Base-by-base conservation (phyloP, 768 basidiomycete genomes). In the Auricularia heimuer region DNA sequence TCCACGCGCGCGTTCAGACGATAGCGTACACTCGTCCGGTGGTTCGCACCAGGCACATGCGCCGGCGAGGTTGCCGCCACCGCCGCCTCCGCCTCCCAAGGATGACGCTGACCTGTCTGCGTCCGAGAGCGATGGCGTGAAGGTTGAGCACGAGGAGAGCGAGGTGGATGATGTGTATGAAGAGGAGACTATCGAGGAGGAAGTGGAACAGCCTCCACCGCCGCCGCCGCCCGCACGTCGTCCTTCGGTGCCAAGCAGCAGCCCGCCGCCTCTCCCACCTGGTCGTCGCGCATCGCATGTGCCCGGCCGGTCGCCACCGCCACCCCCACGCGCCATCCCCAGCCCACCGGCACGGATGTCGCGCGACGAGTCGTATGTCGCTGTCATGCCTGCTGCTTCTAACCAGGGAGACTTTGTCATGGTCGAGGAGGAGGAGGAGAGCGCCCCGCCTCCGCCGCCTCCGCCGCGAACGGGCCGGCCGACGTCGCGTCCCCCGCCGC, bases 131-230 rank as follows among this genome's bases (percentile, higher is more conserved):
- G 72, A 77, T 10, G 81, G 78, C 62, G 88, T 89, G 56, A 82
- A 80, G 44, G 83, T 85, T 33, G 89, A 89, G 65, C 83, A 81
- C 4, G 87, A 89, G 70, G 88, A 89, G 69, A 89, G 86, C 67
- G 87, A 89, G 70, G 76, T 84, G 14, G 88, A 90, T 68, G 87
- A 89, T 68, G 82, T 87, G 8, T 77, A 74, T 8, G 78, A 85
- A 65, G 83, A 85, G 42, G 85, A 87, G 34, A 65, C 63, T 34
- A 63, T 42, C 6, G 74, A 75, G 62, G 79, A 82, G 34, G 75
- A 72, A 3, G 74, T 73, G 62, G 82, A 81, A 64, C 80, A 81
- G 62, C 75, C 75, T 3, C 80, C 84, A 0, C 85, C 75, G 12
- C 72, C 78, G 12, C 76, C 80, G 3, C 75, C 81, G 10, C 82